These are phyloP conservation scores for Coleophoma eucalyptorum DNA, from an alignment of 2,329 filamentous ascomycete species.

Conservation along the genomic window DNA sequence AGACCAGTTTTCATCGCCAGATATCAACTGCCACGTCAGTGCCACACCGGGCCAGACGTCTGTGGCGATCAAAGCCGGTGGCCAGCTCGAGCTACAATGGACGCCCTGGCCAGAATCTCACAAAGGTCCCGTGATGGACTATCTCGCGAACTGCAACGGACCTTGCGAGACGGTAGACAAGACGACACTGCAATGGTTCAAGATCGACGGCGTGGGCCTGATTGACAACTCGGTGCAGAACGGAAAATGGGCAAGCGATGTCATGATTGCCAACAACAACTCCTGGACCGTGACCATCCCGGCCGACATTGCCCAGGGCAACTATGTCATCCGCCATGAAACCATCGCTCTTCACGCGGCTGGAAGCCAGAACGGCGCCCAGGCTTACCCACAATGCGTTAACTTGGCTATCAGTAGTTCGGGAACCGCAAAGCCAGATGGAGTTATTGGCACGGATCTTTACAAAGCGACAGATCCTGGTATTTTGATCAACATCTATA, in stretches of 20 bases:
- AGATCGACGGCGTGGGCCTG: constrained; percentile 31
- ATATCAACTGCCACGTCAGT: constrained; percentile 60
- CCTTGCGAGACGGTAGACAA: constrained; percentile 35
- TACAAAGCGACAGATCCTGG: constrained; percentile 38
- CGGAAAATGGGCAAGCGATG: constrained; percentile 38
- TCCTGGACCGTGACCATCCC: constrained; percentile 47
- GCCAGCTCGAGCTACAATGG: constrained; percentile 57
- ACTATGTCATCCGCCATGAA: constrained; percentile 49
- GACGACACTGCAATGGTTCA: constrained; percentile 31
- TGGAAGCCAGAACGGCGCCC: constrained; percentile 34
- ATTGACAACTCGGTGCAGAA: constrained; percentile 21
- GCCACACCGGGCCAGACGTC: constrained; percentile 46
- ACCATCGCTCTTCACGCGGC: constrained; percentile 25
- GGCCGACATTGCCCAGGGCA: constrained; percentile 35
- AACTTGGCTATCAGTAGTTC: constrained; percentile 42
- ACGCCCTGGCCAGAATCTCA: constrained; percentile 61
- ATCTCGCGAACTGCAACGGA: constrained; percentile 28
- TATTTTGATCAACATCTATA: constrained; percentile 36
- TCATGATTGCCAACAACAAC: constrained; percentile 49
- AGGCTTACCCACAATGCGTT: constrained; percentile 48
- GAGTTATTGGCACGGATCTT: constrained; percentile 33
- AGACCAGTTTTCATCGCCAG: constrained; percentile 37
- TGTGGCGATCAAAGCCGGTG: constrained; percentile 58
- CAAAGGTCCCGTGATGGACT: constrained; percentile 34
- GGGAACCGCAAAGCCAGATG: constrained; percentile 32